Evolutionary conservation across 176 grass and related monocot species (phyloP), one percentile per base, ranked within the genome.

Genomic region (Tillandsia leiboldiana): DNA sequence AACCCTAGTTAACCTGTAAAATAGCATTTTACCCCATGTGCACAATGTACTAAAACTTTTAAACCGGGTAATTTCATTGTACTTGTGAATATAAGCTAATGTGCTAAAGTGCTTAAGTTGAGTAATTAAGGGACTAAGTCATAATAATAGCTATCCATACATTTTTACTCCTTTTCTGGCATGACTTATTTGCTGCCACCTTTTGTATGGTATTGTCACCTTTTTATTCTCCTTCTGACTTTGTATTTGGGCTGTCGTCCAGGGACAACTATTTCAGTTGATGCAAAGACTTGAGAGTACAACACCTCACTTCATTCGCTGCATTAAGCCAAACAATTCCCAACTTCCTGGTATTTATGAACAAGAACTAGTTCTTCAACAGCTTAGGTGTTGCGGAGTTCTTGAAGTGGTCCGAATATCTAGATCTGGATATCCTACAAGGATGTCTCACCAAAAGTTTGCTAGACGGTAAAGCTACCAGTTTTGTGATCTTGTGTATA

Each of bases 401-500:
- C 89, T 99, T 72, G 94, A 99, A 84, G 94, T 99, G 67, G 94
- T 99, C 10, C 89, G 94, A 2, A 99, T 99, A 76, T 99, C 94
- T 66, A 87, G 89, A 83, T 99, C 94, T 72, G 94, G 94, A 2
- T 99, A 99, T 78, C 94, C 94, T 56, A 99, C 89, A 51, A 85
- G 89, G 85, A 99, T 93, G 87, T 92, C 94, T 80, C 94, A 93
- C 70, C 89, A 93, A 72, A 99, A 99, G 64, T 99, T 99, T 85
- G 87, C 94, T 75, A 72, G 84, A 64, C 71, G 94, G 94, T 99
- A 90, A 81, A 77, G 7, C 33, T 42, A 42, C 27, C 7, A 72
- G 22, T 51, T 82, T 15, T 84, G 56, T 82, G 6, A 73, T 68
- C 67, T 75, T 17, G 13, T 67, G 8, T 11, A 33, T 63, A 57